Evolutionary conservation across 2,329 filamentous ascomycete genomes (phyloP), one percentile per base, ranked within the genome.

Genomic region (Fusarium sp.): DNA sequence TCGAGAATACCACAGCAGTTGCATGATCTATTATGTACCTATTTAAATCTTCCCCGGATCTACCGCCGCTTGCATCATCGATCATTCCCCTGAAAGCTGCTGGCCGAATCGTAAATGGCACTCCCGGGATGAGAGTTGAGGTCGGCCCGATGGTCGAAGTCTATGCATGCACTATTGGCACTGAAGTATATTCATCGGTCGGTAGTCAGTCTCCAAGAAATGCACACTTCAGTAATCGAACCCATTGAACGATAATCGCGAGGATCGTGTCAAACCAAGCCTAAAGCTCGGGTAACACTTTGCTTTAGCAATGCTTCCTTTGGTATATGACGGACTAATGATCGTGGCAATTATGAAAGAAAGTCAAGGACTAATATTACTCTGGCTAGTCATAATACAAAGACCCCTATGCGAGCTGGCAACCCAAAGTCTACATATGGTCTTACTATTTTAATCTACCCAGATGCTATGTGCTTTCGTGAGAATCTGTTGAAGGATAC

Each of bases 71-170:
- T 52, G 30, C 28, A 39, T 47, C 50, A 41, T 30, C 28, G 34
- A 64, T 44, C 24, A 18, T 45, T 32, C 26, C 24, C 14, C 39
- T 11, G 14, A 34, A 41, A 22, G 45, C 24, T 30, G 15, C 24
- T 34, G 32, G 32, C 14, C 32, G 32, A 15, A 34, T 47, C 36
- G 22, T 36, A 56, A 57, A 44, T 34, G 22, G 44, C 44, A 45
- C 32, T 54, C 24, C 22, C 45, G n/a, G 28, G 32, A 26, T 24
- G 44, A 59, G 42, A 54, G 32, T 30, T 41, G 48, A 30, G 66
- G 50, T 74, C 72, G 56, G 68, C 30, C 68, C 59, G 68, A 74
- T 34, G 56, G 32, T 61, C 39, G 54, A 73, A 68, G 48, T 66
- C 38, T 62, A 38, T 61, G 38, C 34, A 48, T 54, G 18, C 20